These are phyloP conservation scores for Ziziphus jujuba DNA, from an alignment of 306 rosid species.

Conservation along the genomic window DNA sequence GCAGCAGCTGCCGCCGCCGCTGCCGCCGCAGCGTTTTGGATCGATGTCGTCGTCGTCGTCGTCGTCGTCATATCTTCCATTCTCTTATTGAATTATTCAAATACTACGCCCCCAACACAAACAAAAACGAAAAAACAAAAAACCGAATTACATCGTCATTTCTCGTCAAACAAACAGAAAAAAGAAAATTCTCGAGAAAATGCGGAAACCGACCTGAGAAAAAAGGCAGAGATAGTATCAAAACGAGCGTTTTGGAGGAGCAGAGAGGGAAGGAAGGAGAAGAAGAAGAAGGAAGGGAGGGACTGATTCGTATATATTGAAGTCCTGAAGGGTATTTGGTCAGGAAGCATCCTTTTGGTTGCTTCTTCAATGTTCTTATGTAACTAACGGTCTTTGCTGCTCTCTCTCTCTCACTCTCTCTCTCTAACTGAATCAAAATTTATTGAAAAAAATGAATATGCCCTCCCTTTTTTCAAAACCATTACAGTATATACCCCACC, in stretches of 20 bases:
- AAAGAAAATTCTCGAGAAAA: not conserved
- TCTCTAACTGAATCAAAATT: not conserved
- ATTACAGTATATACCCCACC: slow-evolving; percentile 32
- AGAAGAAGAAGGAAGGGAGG: not conserved
- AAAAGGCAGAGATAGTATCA: not conserved
- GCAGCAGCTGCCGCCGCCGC: slow-evolving; percentile 21
- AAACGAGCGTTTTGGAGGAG: not conserved
- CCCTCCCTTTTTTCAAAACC: slow-evolving; percentile 15
- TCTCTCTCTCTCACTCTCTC: not conserved
- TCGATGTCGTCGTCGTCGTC: slow-evolving; percentile 5
- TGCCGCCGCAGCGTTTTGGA: slow-evolving; percentile 18
- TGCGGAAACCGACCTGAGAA: not conserved
- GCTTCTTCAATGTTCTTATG: not conserved
- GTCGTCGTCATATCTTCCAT: slow-evolving; percentile 32
- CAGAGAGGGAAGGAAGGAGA: not conserved
- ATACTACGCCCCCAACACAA: too few species aligned
- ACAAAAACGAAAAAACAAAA: too few species aligned
- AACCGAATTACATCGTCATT: too few species aligned
- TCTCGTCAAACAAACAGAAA: not conserved
- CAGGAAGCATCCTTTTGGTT: not conserved
- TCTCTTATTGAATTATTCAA: not conserved
- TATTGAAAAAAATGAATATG: slow-evolving; percentile 21
- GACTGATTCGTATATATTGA: too few species aligned
- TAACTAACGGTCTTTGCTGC: slow-evolving; percentile 40
- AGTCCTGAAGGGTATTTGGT: not conserved